Evolutionary conservation across 345 rosid species (phyloP), one percentile per base, ranked within the genome.

Genomic region (Dipteronia sinensis): DNA sequence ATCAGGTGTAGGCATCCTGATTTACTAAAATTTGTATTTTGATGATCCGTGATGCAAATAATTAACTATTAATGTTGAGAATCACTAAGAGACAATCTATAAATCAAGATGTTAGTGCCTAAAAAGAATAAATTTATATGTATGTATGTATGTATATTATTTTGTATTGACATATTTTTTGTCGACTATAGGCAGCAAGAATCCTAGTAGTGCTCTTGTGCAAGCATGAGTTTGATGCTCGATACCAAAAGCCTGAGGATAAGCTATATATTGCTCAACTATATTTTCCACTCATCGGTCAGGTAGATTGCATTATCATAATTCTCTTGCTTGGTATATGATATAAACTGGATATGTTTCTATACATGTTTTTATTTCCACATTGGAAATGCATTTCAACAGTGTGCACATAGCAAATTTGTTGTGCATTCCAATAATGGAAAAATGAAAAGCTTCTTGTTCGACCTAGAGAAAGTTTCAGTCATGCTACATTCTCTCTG

Each of bases 161-260:
- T 55, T 76, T 67, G 3, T 80, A 65, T 62, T 79, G 46, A 82
- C n/a, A 58, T 17, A 40, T 64, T 70, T 81, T 71, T 79, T 65
- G 56, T 44, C 66, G 78, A 83, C 55, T 84, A 78, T 84, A 96
- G 99, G 99, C 97, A 73, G 97, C 99, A 82, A 90, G 99, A 85
- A 88, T 92, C 72, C 84, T 96, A 77, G 99, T 96, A 55, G 88
- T 92, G 75, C 92, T 96, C 65, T 82, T 94, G 58, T 96, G 99
- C 90, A 96, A 96, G 89, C 98, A 94, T 79, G 98, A 94, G 80
- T 96, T 91, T 84, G 99, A 96, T 85, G 91, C 89, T 83, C 98
- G 98, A 76, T 96, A 96, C 83, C 98, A 96, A 76, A 96, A 94
- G 90, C 95, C 94, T 64, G 99, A 96, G 89, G 99, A 96, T 89